Evolutionary conservation across 768 basidiomycete genomes (phyloP).

Genomic region (Phanerodontia chrysosporium): DNA sequence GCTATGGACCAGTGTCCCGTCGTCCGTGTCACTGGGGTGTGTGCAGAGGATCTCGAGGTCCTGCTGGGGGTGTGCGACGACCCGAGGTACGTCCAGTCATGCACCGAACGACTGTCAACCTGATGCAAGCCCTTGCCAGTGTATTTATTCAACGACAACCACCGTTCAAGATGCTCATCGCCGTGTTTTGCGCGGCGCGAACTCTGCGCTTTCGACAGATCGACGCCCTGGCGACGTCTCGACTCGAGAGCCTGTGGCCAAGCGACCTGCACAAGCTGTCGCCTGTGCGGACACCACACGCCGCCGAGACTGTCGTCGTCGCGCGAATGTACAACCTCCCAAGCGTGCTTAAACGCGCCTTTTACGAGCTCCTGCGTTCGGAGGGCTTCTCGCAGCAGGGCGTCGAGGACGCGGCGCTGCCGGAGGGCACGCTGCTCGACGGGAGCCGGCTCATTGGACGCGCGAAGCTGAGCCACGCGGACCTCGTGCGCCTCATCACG

Average conservation of each 20-base stretch:
- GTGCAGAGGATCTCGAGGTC: conserved; percentile 29
- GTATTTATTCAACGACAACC: conserved; percentile 24
- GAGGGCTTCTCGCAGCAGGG: conserved; percentile 24
- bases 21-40: conserved; percentile 22
- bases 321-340: conserved; percentile 27
- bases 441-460: neutral
- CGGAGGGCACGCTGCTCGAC: neutral
- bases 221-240: conserved; percentile 25
- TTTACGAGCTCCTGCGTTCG: conserved; percentile 36
- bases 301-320: conserved; percentile 29
- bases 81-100: conserved; percentile 25
- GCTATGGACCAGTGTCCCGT: conserved; percentile 16
- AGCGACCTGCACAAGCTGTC: conserved; percentile 18
- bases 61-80: conserved; percentile 30
- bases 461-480: conserved; percentile 9
- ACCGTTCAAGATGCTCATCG: conserved; percentile 25
- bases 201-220: conserved; percentile 29
- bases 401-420: conserved; percentile 9
- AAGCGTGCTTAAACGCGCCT: conserved; percentile 31
- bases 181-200: conserved; percentile 33
- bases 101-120: too few species aligned
- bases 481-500: conserved; percentile 20
- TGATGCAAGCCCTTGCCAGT: too few species aligned
- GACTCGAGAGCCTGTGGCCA: conserved; percentile 31
- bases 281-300: conserved; percentile 16